Conservation (phyloP, 495 filamentous ascomycete species). For the Filosporella fistucella region DNA sequence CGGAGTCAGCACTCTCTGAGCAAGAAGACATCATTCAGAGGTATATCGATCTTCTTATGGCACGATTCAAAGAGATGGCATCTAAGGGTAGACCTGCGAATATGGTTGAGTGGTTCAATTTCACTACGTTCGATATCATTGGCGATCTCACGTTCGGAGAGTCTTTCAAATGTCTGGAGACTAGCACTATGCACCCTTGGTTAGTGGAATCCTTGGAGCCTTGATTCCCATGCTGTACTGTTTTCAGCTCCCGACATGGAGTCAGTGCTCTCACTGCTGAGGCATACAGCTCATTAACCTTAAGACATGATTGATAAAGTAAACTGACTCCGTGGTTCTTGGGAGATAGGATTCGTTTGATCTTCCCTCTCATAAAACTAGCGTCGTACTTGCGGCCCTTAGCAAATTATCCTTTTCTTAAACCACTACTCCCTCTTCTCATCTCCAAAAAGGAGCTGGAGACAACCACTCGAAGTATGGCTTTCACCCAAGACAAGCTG, state of each 20-base stretch:
- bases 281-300: too few species aligned
- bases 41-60: constrained; percentile 44
- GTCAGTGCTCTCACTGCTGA: too few species aligned
- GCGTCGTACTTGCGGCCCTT: too few species aligned
- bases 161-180: constrained; percentile 26
- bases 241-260: too few species aligned
- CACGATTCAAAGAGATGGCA: constrained; percentile 37
- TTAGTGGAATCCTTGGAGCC: too few species aligned
- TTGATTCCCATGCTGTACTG: too few species aligned
- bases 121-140: constrained; percentile 42
- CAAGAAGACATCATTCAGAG: constrained; percentile 39
- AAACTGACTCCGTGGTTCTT: too few species aligned
- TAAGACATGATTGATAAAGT: too few species aligned
- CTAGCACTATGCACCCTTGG: constrained; percentile 7
- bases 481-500: constrained; percentile 1
- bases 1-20: constrained; percentile 39
- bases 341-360: too few species aligned
- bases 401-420: constrained; percentile 1
- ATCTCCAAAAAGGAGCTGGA: neutral
- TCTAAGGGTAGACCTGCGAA: constrained; percentile 10
- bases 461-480: neutral
- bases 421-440: neutral
- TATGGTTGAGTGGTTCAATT: constrained; percentile 41
- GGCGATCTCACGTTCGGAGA: constrained; percentile 37
- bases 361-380: too few species aligned